phyloP scores from a whole-genome alignment of 2,329 filamentous ascomycete genomes.

The Chrysosporium keratinophilum region DNA sequence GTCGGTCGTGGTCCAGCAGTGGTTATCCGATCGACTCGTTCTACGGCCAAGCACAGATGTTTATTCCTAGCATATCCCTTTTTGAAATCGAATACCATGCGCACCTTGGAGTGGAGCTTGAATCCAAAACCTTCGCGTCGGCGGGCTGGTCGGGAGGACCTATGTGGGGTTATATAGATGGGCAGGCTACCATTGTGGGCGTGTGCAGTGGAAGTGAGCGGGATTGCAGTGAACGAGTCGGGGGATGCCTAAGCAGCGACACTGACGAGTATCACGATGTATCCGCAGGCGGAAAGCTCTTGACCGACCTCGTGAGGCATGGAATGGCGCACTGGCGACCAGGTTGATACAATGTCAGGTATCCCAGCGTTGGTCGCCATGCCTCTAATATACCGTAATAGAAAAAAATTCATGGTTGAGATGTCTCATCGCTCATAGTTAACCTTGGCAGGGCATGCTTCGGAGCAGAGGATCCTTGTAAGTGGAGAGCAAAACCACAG shows the following conservation, averaged over 20 bases:
- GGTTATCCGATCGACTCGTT: constrained; percentile 19
- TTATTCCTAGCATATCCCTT: constrained; percentile 18
- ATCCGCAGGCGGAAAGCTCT: constrained; percentile 20
- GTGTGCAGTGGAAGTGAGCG: constrained; percentile 20
- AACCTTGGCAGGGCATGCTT: too few species aligned
- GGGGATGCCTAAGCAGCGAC: constrained; percentile 17
- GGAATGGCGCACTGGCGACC: constrained; percentile 15
- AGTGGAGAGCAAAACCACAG: too few species aligned
- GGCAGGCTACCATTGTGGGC: constrained; percentile 18
- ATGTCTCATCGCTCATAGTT: background rate
- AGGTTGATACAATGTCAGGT: background rate
- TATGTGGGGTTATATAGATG: constrained; percentile 20
- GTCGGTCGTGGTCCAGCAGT: constrained; percentile 17
- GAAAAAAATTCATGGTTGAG: background rate
- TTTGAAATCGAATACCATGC: constrained; percentile 18
- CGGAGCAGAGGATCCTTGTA: too few species aligned
- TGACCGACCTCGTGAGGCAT: constrained; percentile 19
- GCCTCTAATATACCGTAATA: background rate
- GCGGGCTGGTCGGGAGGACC: constrained; percentile 21
- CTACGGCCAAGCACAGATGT: constrained; percentile 18
- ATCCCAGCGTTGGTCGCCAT: background rate
- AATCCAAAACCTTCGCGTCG: constrained; percentile 18
- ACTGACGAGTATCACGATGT: constrained; percentile 19
- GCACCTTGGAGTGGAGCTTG: constrained; percentile 18
- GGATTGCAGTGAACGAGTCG: constrained; percentile 18